Evolutionary conservation across 495 filamentous ascomycete genomes (phyloP), one percentile per base, ranked within the genome.

Genomic region (Collariella sp.): DNA sequence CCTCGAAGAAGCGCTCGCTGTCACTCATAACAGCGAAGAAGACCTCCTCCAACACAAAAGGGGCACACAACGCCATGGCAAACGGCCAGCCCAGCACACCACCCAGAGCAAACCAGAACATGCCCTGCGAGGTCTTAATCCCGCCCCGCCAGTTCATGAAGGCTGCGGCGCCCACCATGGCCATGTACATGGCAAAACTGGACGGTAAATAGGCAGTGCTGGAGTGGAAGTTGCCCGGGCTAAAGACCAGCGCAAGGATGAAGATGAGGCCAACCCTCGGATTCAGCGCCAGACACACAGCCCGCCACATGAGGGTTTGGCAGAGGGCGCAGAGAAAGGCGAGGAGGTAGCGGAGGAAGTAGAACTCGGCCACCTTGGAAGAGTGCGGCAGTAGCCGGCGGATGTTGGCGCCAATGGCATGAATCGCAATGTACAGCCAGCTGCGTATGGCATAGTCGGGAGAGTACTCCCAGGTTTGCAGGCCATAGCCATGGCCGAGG

Each of bases 381-480:
- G 75, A 70, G 45, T 76, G 74, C 5, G 86, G 79, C 4, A 89
- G 62, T 11, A 88, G 59, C 7, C 84, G 79, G 16, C 81, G 76
- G 9, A 86, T 44, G 54, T 82, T 86, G 11, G 82, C 83, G 41
- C 86, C 67, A 36, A 84, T 61, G 43, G 89, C 87, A 72, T 99
- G 91, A 9, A 96, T 68, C n/a, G 76, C 82, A 23, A 94, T 74
- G 66, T 99, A 99, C 29, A 88, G 77, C 94, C 94, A 99, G 72
- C 89, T 96, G 50, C 94, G 85, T 62, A 99, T 95, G 29, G 88
- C 88, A 67, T 88, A 97, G 44, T 90, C 85, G 1, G 94, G 94
- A 0, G 91, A 95, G 70, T 97, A 99, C 67, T 99, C 94, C 94
- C 94, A 99, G 15, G 94, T 99, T 71, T 99, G 88, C 33, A 97